These are phyloP conservation scores for Phyllachora maydis DNA, from an alignment of 2,329 filamentous ascomycete genomes.

Conservation along the genomic window DNA sequence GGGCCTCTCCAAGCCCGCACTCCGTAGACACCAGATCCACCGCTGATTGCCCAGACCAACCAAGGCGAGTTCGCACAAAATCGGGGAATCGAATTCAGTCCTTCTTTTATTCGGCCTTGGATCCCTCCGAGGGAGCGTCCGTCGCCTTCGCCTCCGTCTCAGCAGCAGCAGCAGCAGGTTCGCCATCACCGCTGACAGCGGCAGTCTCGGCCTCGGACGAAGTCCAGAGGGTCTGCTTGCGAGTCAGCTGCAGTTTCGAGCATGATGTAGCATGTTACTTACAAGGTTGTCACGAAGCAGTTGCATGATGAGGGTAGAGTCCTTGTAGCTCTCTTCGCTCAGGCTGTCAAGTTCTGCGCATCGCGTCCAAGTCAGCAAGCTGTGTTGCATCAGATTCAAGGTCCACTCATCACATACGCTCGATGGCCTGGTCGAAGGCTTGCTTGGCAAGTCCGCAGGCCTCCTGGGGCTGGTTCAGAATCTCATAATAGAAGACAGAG, in stretches of 20 bases:
- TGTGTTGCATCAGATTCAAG: not conserved
- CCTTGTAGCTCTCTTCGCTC: slow-evolving; percentile 98
- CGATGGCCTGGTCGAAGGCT: slow-evolving; percentile 92
- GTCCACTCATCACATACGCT: slow-evolving; percentile 22
- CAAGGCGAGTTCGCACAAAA: slow-evolving; percentile 20
- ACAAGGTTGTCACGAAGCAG: slow-evolving; percentile 92
- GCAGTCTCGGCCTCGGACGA: slow-evolving; percentile 89
- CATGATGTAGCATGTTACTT: slow-evolving; percentile 12
- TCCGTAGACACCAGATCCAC: slow-evolving; percentile 42
- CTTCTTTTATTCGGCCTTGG: slow-evolving; percentile 49
- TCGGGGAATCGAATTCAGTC: slow-evolving; percentile 12
- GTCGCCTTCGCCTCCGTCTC: slow-evolving; percentile 35
- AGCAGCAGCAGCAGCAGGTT: slow-evolving; percentile 28
- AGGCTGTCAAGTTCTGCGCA: slow-evolving; percentile 82
- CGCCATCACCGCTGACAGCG: slow-evolving; percentile 28
- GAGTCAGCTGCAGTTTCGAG: slow-evolving; percentile 8
- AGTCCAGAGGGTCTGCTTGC: slow-evolving; percentile 80
- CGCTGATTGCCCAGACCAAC: slow-evolving; percentile 17
- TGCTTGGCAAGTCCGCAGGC: slow-evolving; percentile 96
- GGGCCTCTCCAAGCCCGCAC: slow-evolving; percentile 37
- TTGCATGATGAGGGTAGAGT: slow-evolving; percentile 97
- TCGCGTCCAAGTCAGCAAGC: slow-evolving; percentile 2
- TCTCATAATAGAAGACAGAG: slow-evolving; percentile 99
- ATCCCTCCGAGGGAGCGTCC: slow-evolving; percentile 36
- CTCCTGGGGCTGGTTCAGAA: slow-evolving; percentile 94